phyloP scores from a whole-genome alignment of 225 moss, liverwort and hornwort species.

The Polytrichum commune region DNA sequence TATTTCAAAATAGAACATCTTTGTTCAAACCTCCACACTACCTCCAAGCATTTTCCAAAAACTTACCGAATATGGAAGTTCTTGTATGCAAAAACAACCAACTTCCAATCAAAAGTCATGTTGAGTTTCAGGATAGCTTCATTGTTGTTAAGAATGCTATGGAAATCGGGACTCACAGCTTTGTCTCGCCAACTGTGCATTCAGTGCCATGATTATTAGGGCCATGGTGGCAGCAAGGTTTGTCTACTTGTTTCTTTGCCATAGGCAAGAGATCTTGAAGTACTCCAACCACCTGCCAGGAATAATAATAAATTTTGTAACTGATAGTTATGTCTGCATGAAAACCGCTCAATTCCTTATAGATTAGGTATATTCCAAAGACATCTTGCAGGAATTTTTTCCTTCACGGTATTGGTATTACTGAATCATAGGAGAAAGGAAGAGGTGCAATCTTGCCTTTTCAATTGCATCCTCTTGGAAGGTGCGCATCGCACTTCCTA shows the following conservation, averaged over 20 bases:
- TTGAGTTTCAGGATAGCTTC: too few relatives aligned
- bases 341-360: not conserved
- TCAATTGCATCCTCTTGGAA: constrained; percentile 55
- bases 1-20: too few relatives aligned
- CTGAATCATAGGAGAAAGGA: not conserved
- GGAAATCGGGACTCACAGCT: constrained; percentile 24
- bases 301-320: not conserved
- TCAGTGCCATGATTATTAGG: constrained; percentile 25
- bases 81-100: too few relatives aligned
- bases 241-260: constrained; percentile 63
- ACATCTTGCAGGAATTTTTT: too few relatives aligned
- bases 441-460: constrained; percentile 33
- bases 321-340: too few relatives aligned
- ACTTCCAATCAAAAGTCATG: too few relatives aligned
- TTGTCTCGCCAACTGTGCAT: constrained; percentile 31
- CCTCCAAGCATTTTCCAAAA: too few relatives aligned
- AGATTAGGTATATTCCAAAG: not conserved
- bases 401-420: too few relatives aligned
- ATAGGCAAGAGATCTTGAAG: constrained; percentile 57
- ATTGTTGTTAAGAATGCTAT: too few relatives aligned
- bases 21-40: too few relatives aligned
- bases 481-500: constrained; percentile 70
- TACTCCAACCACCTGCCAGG: constrained; percentile 56
- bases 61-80: too few relatives aligned
- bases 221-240: constrained; percentile 46